Conservation (phyloP, 345 rosid genomes). For the Triadica sebifera region DNA sequence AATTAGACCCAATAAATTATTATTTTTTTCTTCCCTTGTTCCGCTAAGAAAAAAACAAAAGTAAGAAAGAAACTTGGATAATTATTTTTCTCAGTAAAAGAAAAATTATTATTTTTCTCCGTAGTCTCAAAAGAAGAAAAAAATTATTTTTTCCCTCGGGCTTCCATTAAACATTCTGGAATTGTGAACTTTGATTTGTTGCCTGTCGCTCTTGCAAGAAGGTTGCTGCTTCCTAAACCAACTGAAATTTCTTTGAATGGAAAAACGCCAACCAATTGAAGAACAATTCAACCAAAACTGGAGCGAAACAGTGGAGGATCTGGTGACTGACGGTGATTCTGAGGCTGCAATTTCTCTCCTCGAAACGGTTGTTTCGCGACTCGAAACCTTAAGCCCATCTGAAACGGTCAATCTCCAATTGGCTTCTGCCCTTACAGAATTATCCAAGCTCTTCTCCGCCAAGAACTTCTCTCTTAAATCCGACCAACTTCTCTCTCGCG, state of each 20-base stretch:
- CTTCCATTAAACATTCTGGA: too few relatives aligned
- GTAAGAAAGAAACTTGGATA: too few relatives aligned
- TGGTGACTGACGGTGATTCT: slow-evolving; percentile 55
- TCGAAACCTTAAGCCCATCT: slow-evolving; percentile 31
- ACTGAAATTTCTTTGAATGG: slow-evolving; percentile 1
- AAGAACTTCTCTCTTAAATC: slow-evolving; percentile 75
- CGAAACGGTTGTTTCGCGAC: slow-evolving; percentile 49
- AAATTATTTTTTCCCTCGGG: too few relatives aligned
- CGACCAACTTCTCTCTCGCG: slow-evolving; percentile 60
- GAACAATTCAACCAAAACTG: slow-evolving; percentile 35
- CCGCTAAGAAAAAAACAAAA: too few relatives aligned
- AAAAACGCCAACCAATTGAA: slow-evolving; percentile 4
- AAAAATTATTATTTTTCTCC: too few relatives aligned
- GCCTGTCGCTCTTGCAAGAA: too few relatives aligned
- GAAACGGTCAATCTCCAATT: slow-evolving; percentile 42
- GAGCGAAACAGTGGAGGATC: slow-evolving; percentile 91
- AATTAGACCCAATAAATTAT: too few relatives aligned
- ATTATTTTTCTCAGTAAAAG: too few relatives aligned
- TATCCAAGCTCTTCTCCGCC: slow-evolving; percentile 68
- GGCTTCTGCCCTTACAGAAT: slow-evolving; percentile 56
- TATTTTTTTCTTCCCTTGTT: too few relatives aligned
- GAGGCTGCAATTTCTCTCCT: slow-evolving; percentile 65
- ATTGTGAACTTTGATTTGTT: too few relatives aligned
- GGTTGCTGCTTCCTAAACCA: too few relatives aligned
- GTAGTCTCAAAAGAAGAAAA: too few relatives aligned